phyloP scores from a whole-genome alignment of 2,329 filamentous ascomycete species.

The Tolypocladium guangdongense region DNA sequence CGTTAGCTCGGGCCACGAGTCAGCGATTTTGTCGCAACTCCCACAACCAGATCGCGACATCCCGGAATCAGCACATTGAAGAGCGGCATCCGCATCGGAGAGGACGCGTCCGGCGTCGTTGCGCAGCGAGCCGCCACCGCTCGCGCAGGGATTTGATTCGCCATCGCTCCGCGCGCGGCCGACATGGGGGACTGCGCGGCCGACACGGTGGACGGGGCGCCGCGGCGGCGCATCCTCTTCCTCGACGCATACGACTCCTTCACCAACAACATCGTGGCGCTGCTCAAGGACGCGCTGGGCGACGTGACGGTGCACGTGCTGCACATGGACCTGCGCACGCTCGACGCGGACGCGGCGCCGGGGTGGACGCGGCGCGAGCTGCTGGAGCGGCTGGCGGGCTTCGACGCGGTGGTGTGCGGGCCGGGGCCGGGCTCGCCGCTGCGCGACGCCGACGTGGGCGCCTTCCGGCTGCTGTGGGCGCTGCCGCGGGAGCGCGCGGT shows the following conservation, averaged over 20 bases:
- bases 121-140: background rate
- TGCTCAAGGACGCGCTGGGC: conserved; percentile 59
- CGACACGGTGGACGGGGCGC: background rate
- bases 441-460: conserved; percentile 63
- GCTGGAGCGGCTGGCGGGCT: conserved; percentile 35
- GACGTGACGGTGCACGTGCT: conserved; percentile 46
- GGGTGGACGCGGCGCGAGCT: conserved; percentile 36
- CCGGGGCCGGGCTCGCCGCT: conserved; percentile 80
- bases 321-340: conserved; percentile 30
- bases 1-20: too few species aligned
- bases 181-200: background rate
- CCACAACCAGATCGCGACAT: background rate
- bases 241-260: conserved; percentile 96
- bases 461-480: conserved; percentile 68
- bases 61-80: background rate
- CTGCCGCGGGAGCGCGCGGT: conserved; percentile 47
- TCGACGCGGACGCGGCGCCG: conserved; percentile 52
- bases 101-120: background rate
- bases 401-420: conserved; percentile 80
- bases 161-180: background rate
- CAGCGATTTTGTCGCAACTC: background rate
- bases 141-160: background rate
- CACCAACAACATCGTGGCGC: conserved; percentile 83
- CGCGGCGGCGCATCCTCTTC: conserved; percentile 56
- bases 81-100: background rate